Base-by-base conservation (phyloP, 148 eudicot genomes). In the Rhododendron kiyosumense region DNA sequence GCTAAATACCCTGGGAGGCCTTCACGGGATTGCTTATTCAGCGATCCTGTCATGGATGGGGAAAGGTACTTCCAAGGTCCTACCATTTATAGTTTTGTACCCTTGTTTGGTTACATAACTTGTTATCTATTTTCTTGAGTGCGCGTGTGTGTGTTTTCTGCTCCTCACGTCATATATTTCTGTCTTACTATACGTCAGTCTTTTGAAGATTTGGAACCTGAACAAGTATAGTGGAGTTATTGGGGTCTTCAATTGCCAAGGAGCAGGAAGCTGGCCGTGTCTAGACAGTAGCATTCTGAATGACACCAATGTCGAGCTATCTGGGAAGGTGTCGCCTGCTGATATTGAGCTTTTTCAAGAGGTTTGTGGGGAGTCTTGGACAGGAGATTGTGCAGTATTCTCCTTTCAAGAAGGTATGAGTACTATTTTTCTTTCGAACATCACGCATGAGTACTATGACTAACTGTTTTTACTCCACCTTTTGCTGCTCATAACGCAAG, bases 161-260 rank as follows among this genome's bases (percentile, higher is more conserved):
- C 24, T 18, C 6, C 65, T 61, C 30, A 63, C 28, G 14, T 78
- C 36, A 5, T 81, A 12, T 81, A 12, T 28, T 30, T 73, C 32
- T 13, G 4, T 83, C 38, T 41, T 48, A 2, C 69, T 67, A 41
- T 46, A 3, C 1, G 5, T 26, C 81, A 91, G 91, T 63, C 85
- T 91, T 20, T 52, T 91, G 85, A 89, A 91, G 89, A 89, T 91
- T 36, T 91, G 92, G 92, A 91, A 91, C 88, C 85, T 89, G 84
- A 91, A 91, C 89, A 91, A 89, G 81, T 71, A 24, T 67, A 86
- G 82, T 26, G 92, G 90, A 80, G 91, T 91, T 30, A 82, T 89
- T 82, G 92, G 91, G 7, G 85, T 88, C 69, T 89, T 88, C 74
- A 91, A 91, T 71, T 91, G 92, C 86, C 92, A 91, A 91, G 92